A percentile compares a stretch with the other conserved stretches of the same genome.
Conservation (phyloP, 352 stramenopile genomes). For the Thalassiosira sp. region DNA sequence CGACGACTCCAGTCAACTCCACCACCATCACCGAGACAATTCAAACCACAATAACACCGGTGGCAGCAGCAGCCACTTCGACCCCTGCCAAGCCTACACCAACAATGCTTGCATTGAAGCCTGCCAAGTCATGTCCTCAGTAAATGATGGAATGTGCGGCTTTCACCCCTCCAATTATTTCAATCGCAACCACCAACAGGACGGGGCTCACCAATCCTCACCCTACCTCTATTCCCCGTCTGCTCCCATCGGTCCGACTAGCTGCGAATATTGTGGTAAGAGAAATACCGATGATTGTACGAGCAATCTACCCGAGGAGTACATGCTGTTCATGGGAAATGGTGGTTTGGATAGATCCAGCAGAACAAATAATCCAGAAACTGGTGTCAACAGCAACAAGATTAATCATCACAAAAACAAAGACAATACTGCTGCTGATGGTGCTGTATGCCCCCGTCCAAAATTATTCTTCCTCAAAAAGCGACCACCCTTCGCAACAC, state of each 20-base stretch:
- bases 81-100: not conserved
- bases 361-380: too few species aligned
- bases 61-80: not conserved
- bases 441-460: constrained; percentile 26
- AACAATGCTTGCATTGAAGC: not conserved
- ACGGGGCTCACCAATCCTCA: not conserved
- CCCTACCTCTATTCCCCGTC: constrained; percentile 25
- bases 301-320: constrained; percentile 12
- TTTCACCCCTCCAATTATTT: constrained; percentile 6
- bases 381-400: not conserved
- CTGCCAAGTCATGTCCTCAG: not conserved
- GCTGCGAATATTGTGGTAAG: constrained; percentile 53
- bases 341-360: too few species aligned
- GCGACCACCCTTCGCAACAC: constrained; percentile 41
- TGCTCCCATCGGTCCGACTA: constrained; percentile 11
- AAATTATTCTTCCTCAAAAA: constrained; percentile 62
- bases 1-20: not conserved
- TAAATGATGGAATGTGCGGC: constrained; percentile 2
- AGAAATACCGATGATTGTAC: constrained; percentile 23
- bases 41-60: not conserved
- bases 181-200: not conserved
- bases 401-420: constrained; percentile 6
- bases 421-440: too few species aligned
- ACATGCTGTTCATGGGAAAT: not conserved
- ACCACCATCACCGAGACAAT: too few species aligned